Conservation (phyloP, 1,139 yeast species). For the Suhomyces anneliseae region DNA sequence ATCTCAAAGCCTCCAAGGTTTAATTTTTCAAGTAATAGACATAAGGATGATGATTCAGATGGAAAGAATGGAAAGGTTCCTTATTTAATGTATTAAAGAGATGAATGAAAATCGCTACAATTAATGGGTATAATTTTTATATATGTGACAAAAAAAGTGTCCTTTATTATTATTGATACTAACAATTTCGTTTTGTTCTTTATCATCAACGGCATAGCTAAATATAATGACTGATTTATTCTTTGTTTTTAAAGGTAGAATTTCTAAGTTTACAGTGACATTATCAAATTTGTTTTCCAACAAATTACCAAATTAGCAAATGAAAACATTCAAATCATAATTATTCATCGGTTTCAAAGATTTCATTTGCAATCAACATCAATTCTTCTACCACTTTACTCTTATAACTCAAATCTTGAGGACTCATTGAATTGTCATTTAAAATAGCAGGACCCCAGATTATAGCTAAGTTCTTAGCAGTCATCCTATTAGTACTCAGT, state of each 20-base stretch:
- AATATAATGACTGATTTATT: background rate
- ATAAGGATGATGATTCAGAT: conserved; percentile 9
- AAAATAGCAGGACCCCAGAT: conserved; percentile 95
- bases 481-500: conserved; percentile 74
- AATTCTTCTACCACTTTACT: conserved; percentile 82
- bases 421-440: conserved; percentile 60
- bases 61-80: conserved; percentile 14
- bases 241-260: too few species aligned
- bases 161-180: background rate
- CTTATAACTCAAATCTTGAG: conserved; percentile 79
- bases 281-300: too few species aligned
- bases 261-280: too few species aligned
- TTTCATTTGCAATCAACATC: conserved; percentile 79
- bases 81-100: conserved; percentile 15
- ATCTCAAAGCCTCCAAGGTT: conserved; percentile 35
- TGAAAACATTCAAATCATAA: too few species aligned
- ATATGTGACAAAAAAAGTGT: too few species aligned
- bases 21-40: conserved; percentile 19
- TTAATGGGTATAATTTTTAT: background rate
- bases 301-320: too few species aligned
- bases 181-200: background rate
- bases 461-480: conserved; percentile 71
- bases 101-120: background rate
- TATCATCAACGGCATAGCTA: background rate
- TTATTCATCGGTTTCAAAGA: conserved; percentile 69